Percentiles rank a stretch among this genome's conserved stretches.
Evolutionary conservation across 257 asterid genomes (phyloP).

Genomic region (Fraxinus anomala): DNA sequence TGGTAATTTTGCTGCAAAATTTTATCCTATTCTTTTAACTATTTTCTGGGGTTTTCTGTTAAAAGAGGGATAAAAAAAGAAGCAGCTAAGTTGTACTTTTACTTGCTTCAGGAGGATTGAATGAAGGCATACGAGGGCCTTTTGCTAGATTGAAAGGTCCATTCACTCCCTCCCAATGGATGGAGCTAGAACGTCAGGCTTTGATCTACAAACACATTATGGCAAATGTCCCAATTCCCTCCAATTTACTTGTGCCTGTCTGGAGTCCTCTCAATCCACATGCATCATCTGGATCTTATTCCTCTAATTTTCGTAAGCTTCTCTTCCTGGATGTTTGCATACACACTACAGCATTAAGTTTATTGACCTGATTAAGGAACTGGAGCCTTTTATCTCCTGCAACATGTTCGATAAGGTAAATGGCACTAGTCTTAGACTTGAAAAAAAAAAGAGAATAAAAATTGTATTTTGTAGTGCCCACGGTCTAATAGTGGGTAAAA

Average conservation of each 20-base stretch:
- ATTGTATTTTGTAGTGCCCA: too few species aligned
- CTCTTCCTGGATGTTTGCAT: neutral
- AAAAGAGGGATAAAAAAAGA: too few species aligned
- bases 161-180: slow-evolving; percentile 91
- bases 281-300: slow-evolving; percentile 55
- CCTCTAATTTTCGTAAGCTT: slow-evolving; percentile 66
- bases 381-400: too few species aligned
- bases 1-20: too few species aligned
- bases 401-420: too few species aligned
- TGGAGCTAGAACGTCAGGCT: slow-evolving; percentile 94
- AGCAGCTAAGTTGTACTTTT: neutral
- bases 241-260: slow-evolving; percentile 69
- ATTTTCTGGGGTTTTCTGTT: neutral
- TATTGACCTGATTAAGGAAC: too few species aligned
- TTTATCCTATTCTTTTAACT: neutral
- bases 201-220: slow-evolving; percentile 78
- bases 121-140: slow-evolving; percentile 49
- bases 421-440: too few species aligned
- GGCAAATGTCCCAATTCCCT: slow-evolving; percentile 83
- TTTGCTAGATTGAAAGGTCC: slow-evolving; percentile 64
- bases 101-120: slow-evolving; percentile 26
- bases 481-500: too few species aligned
- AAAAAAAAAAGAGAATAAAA: too few species aligned
- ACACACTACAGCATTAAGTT: too few species aligned
- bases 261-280: slow-evolving; percentile 66